These are phyloP conservation scores for Sporothrix mexicana DNA, from an alignment of 2,329 filamentous ascomycete species.

Conservation along the genomic window DNA sequence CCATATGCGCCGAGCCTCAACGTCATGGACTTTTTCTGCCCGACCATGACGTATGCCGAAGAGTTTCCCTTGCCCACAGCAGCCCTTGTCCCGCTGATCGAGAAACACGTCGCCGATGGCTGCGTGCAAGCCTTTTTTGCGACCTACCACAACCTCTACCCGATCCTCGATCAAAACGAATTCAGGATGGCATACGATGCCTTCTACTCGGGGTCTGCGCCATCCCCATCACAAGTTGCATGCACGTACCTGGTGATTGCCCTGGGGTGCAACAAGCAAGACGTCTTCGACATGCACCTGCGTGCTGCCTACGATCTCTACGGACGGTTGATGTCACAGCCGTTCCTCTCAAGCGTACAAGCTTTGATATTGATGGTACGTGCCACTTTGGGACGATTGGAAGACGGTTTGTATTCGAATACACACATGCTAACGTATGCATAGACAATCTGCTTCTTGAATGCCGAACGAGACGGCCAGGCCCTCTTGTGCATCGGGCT, in stretches of 20 bases:
- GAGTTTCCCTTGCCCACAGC: neutral
- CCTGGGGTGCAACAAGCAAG: neutral
- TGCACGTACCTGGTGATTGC: neutral
- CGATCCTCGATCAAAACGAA: neutral
- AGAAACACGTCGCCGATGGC: neutral
- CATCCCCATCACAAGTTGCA: neutral
- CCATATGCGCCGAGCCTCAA: neutral
- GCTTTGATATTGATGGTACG: neutral
- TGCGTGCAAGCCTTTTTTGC: neutral
- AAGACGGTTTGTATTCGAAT: no score
- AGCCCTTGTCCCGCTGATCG: neutral
- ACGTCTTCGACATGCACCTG: neutral
- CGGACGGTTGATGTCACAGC: neutral
- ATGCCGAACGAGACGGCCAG: slow-evolving; percentile 1
- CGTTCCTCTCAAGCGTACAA: neutral
- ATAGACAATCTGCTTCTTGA: neutral
- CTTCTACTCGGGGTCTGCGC: neutral
- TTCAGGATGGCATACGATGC: neutral
- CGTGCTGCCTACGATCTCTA: neutral
- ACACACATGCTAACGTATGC: neutral
- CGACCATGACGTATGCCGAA: neutral
- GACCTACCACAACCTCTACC: neutral
- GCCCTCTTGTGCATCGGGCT: neutral
- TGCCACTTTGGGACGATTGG: no score
- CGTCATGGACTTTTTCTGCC: neutral